Percentiles rank a stretch among this genome's conserved stretches.
These are phyloP conservation scores for Drosera capensis DNA, from an alignment of 148 eudicot genomes.

Conservation along the genomic window DNA sequence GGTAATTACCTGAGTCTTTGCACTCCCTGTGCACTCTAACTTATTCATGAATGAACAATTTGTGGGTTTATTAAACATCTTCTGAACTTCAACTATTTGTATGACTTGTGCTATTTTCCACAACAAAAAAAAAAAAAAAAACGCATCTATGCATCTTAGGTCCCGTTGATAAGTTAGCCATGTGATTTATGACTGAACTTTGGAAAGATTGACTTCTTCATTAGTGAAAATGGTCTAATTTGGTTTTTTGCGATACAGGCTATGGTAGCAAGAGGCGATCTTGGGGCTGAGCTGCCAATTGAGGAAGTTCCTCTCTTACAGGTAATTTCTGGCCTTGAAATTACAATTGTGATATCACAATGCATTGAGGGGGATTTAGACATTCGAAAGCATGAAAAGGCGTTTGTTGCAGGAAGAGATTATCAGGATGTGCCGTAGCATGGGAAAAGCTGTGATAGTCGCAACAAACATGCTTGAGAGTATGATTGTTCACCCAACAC, in stretches of 20 bases:
- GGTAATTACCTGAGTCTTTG: constrained; percentile 24
- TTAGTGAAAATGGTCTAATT: too few relatives aligned
- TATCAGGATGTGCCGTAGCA: constrained; percentile 74
- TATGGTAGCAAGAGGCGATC: constrained; percentile 96
- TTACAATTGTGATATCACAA: neutral
- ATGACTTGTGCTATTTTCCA: too few relatives aligned
- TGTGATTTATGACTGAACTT: too few relatives aligned
- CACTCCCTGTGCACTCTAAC: neutral
- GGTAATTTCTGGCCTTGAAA: constrained; percentile 20
- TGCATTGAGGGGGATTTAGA: neutral
- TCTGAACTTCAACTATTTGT: too few relatives aligned
- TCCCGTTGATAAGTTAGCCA: too few relatives aligned
- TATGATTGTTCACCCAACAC: constrained; percentile 97
- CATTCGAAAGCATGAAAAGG: neutral
- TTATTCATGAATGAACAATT: neutral
- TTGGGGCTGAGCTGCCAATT: constrained; percentile 81
- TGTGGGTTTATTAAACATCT: too few relatives aligned
- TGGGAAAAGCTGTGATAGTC: constrained; percentile 97
- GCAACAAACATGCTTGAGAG: constrained; percentile 99
- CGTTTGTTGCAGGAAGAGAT: constrained; percentile 69
- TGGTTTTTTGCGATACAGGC: too few relatives aligned
- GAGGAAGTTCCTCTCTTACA: constrained; percentile 84
- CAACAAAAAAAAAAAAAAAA: too few relatives aligned
- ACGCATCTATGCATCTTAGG: too few relatives aligned
- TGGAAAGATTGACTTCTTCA: too few relatives aligned